Evolutionary conservation across 805 yeast species (phyloP).

Genomic region (Candida patagonica): DNA sequence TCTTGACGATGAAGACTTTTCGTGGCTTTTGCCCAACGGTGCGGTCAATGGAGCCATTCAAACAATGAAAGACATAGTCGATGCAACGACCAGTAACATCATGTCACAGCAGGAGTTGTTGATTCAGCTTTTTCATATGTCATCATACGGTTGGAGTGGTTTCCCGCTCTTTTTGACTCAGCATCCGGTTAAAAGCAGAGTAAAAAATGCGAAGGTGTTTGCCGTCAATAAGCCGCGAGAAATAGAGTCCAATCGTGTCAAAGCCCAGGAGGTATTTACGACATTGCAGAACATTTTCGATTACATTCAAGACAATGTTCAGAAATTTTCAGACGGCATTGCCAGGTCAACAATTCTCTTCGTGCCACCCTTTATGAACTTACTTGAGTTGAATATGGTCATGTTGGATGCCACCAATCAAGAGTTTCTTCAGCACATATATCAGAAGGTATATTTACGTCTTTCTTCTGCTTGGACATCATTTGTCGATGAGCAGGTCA

Average conservation of each 20-base stretch:
- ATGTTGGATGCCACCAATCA: slow-evolving; percentile 44
- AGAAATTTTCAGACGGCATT: slow-evolving; percentile 26
- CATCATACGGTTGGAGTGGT: slow-evolving; percentile 29
- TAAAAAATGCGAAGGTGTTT: slow-evolving; percentile 18
- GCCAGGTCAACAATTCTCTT: slow-evolving; percentile 34
- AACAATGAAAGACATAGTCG: slow-evolving; percentile 6
- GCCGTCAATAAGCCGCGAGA: slow-evolving; percentile 28
- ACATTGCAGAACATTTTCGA: slow-evolving; percentile 41
- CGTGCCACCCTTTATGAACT: slow-evolving; percentile 34
- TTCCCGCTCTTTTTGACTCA: slow-evolving; percentile 36
- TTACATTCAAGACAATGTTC: slow-evolving; percentile 25
- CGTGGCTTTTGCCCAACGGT: slow-evolving; percentile 7
- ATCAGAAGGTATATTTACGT: slow-evolving; percentile 44
- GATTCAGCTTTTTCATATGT: slow-evolving; percentile 37
- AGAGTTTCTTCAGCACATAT: slow-evolving; percentile 48
- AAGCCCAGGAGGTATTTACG: slow-evolving; percentile 39
- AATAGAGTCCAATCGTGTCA: slow-evolving; percentile 38
- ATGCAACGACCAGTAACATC: slow-evolving; percentile 8
- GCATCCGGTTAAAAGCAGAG: slow-evolving; percentile 14
- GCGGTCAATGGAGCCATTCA: slow-evolving; percentile 5
- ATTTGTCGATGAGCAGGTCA: slow-evolving; percentile 46
- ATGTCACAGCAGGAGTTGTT: slow-evolving; percentile 39
- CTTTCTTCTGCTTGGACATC: slow-evolving; percentile 49
- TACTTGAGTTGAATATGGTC: slow-evolving; percentile 34
- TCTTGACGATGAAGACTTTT: slow-evolving; percentile 3